Conservation (phyloP, 495 filamentous ascomycete genomes). For the Hapsidospora chrysogenum region DNA sequence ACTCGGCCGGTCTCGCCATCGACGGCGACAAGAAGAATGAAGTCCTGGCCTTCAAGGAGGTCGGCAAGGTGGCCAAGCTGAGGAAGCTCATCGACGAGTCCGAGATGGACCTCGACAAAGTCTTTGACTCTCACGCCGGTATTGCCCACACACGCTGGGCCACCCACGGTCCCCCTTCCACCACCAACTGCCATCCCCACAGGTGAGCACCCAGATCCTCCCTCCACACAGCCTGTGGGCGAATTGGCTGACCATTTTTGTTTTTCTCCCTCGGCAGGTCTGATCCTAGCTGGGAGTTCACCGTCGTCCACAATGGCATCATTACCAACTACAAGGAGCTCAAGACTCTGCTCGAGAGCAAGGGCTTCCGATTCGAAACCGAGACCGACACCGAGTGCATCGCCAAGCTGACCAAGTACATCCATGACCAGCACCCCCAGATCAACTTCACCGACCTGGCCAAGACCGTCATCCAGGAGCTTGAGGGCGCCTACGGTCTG, state of each 20-base stretch:
- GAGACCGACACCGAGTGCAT: constrained; percentile 99
- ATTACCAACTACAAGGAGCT: constrained; percentile 99
- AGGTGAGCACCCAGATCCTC: constrained; percentile 56
- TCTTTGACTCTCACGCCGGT: constrained; percentile 92
- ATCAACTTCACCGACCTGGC: constrained; percentile 92
- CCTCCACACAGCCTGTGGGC: constrained; percentile 4
- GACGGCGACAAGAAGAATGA: constrained; percentile 98
- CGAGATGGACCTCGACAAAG: constrained; percentile 70
- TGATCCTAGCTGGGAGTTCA: constrained; percentile 86
- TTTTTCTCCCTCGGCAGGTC: too few relatives aligned
- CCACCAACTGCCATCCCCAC: constrained; percentile 94
- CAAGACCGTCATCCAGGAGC: constrained; percentile 95
- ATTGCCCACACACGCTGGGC: constrained; percentile 99
- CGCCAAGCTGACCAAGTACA: constrained; percentile 94
- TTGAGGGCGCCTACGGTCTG: constrained; percentile 93
- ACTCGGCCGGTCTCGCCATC: constrained; percentile 88
- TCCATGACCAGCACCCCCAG: constrained; percentile 87
- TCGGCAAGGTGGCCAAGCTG: constrained; percentile 94
- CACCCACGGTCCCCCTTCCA: constrained; percentile 87
- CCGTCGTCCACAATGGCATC: constrained; percentile 98
- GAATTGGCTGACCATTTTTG: neutral
- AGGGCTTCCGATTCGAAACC: constrained; percentile 96
- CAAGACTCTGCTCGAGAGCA: constrained; percentile 77
- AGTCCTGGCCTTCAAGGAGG: constrained; percentile 95
- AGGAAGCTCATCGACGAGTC: constrained; percentile 77